Base-by-base conservation (phyloP, 331 rosid species). In the Cydonia oblonga region DNA sequence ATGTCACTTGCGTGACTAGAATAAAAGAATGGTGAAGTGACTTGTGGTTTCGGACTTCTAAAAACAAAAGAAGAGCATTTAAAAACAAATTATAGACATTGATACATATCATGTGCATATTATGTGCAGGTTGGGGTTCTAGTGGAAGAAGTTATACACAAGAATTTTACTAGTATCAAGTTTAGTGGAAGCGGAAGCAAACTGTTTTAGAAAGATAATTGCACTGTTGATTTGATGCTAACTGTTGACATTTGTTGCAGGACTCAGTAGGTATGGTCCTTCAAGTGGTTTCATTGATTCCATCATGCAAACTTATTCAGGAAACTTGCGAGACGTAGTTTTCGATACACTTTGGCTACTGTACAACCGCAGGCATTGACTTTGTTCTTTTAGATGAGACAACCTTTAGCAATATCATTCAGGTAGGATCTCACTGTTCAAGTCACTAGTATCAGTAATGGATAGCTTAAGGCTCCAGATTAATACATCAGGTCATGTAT, bases 111-210 rank as follows among this genome's bases (percentile, higher is more conserved):
- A 68, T 84, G 84, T 86, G 88, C 90, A 82, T 82, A 87, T 89
- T 81, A 87, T 77, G 89, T 93, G 97, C 97, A 90, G 97, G 96
- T 86, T 79, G 91, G 93, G 87, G 92, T 89, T 85, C 90, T 86
- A 80, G 79, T 89, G 90, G 88, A 87, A 88, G 96, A 90, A 81
- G 86, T 86, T 97, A 90, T 81, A 86, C 95, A 58, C 90, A 63
- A 77, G 86, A 88, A 80, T 83, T 90, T 90, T 90, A 87, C 87
- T 87, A 87, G 82, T 89, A 86, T 87, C 90, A 88, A 88, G 86
- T 89, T 93, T 85, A 84, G 81, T 86, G 93, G 97, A 87, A 90
- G 88, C 78, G 87, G 95, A 86, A 80, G 96, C 79, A 82, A 89
- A 90, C 86, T 90, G 68, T 86, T 93, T 85, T 33, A 33, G 38